Conservation (phyloP, 2,329 filamentous ascomycete genomes). For the Knoxdaviesia proteae region DNA sequence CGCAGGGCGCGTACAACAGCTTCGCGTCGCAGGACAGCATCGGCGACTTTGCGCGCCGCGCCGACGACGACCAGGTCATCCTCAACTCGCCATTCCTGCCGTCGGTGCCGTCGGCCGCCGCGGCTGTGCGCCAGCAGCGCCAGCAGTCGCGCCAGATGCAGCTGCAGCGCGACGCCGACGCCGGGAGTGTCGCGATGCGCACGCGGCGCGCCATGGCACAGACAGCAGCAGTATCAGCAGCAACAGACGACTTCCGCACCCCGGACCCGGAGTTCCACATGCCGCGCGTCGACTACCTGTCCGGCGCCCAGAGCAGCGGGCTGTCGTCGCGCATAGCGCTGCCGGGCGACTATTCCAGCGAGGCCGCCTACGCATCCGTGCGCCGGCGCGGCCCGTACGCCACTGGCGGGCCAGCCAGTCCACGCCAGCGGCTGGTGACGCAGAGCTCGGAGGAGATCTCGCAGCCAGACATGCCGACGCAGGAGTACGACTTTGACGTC, state of each 20-base stretch:
- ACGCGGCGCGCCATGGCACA: too few relatives aligned
- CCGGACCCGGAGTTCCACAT: conserved; percentile 32
- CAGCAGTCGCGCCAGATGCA: conserved; percentile 5
- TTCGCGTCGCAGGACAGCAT: conserved; percentile 33
- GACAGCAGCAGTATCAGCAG: too few relatives aligned
- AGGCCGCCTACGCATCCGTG: too few relatives aligned
- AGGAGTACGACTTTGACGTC: too few relatives aligned
- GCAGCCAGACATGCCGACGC: too few relatives aligned
- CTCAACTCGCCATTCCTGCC: conserved; percentile 33
- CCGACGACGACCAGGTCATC: conserved; percentile 34
- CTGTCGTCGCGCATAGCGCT: conserved; percentile 15
- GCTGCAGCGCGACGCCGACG: conserved; percentile 8
- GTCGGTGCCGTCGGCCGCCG: conserved; percentile 19
- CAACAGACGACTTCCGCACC: conserved; percentile 12
- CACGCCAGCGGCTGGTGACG: too few relatives aligned
- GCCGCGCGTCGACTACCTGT: conserved; percentile 23
- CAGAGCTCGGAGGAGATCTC: too few relatives aligned
- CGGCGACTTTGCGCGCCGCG: conserved; percentile 28
- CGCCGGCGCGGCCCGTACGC: too few relatives aligned
- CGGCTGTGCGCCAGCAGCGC: conserved; percentile 4
- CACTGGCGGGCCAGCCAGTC: too few relatives aligned
- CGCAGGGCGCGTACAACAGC: conserved; percentile 19
- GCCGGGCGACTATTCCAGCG: conserved; percentile 5
- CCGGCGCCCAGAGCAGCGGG: conserved; percentile 15
- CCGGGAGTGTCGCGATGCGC: background rate